Base-by-base conservation (phyloP, 2,329 filamentous ascomycete species). In the Aspergillus transmontanensis region DNA sequence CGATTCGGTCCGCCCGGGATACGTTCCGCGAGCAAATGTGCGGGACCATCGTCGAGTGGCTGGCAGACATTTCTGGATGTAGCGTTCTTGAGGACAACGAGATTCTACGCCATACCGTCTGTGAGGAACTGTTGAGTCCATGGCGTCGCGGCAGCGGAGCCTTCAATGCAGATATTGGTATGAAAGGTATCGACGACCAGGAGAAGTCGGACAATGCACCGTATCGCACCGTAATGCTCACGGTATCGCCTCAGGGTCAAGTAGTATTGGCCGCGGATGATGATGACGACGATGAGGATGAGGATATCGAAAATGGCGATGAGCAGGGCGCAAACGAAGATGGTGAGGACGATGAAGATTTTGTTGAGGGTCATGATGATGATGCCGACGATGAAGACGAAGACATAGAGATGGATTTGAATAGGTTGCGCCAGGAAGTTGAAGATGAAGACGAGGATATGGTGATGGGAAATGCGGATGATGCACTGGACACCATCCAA, bases 11-110 rank as follows among this genome's bases (percentile, higher is more conserved):
- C 11, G 89, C 95, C 6, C 87, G 96, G 70, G 95, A 99, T 78
- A 98, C 93, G 0, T 99, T 98, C 80, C 87, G 95, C 63, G 95
- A 99, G 76, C 92, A 98, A 76, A 99, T 99, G 96, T 97, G 94
- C 71, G 93, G 92, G n/a, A 93, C 93, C 19, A 94, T 99, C 65
- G 90, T 99, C 59, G 94, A 97, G 71, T 99, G 96, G 96, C 85
- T 99, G 23, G 86, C 89, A 58, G 96, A 99, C 77, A 96, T 99
- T 71, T 87, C 93, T 9, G 93, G 93, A 34, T 97, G 94, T 77
- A 90, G 88, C 59, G 91, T 97, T 54, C 93, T 92, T 1, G 83
- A 87, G 36, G 93, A 99, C 72, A 87, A 89, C 65, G 84, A 91
- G 64, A 88, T 98, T 21, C 82, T 99, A 50, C 87, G 93, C 43